These are phyloP conservation scores for Aspergillus sp. DNA, from an alignment of 2,329 filamentous ascomycete genomes.

Conservation along the genomic window DNA sequence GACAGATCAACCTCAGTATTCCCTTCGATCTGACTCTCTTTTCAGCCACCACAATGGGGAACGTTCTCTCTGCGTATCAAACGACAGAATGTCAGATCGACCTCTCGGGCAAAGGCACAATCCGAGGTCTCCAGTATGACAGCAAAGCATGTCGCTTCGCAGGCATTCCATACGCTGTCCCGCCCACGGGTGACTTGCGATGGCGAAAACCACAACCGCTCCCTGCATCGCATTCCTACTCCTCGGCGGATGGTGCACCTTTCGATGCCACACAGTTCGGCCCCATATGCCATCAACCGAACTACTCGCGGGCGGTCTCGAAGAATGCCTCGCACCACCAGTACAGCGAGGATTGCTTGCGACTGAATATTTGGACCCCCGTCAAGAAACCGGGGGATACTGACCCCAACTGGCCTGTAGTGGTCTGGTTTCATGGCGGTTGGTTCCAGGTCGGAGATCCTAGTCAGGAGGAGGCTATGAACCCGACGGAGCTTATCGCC, in stretches of 20 bases:
- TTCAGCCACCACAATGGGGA: constrained; percentile 4
- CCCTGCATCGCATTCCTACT: constrained; percentile 29
- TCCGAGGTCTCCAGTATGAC: constrained; percentile 20
- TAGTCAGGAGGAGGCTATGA: constrained; percentile 42
- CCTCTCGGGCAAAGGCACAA: constrained; percentile 2
- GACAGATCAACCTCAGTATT: too few relatives aligned
- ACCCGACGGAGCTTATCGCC: constrained; percentile 43
- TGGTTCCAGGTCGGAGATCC: constrained; percentile 51
- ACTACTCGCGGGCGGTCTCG: constrained; percentile 22
- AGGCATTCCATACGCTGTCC: constrained; percentile 41
- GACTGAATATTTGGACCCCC: constrained; percentile 51
- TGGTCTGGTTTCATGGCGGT: constrained; percentile 41
- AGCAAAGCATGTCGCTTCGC: constrained; percentile 29
- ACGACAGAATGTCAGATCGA: constrained; percentile 8
- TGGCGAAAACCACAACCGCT: constrained; percentile 41
- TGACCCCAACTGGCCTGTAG: constrained; percentile 28
- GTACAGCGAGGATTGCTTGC: constrained; percentile 50
- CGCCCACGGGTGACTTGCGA: constrained; percentile 36
- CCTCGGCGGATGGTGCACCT: constrained; percentile 17
- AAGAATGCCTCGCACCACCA: constrained; percentile 17
- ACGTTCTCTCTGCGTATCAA: constrained; percentile 12
- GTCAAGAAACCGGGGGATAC: constrained; percentile 18
- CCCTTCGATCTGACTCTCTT: background rate
- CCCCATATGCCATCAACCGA: constrained; percentile 42
- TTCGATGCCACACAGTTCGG: constrained; percentile 41